Evolutionary conservation across 352 stramenopile species (phyloP).

Genomic region (Phytophthora tubulina): DNA sequence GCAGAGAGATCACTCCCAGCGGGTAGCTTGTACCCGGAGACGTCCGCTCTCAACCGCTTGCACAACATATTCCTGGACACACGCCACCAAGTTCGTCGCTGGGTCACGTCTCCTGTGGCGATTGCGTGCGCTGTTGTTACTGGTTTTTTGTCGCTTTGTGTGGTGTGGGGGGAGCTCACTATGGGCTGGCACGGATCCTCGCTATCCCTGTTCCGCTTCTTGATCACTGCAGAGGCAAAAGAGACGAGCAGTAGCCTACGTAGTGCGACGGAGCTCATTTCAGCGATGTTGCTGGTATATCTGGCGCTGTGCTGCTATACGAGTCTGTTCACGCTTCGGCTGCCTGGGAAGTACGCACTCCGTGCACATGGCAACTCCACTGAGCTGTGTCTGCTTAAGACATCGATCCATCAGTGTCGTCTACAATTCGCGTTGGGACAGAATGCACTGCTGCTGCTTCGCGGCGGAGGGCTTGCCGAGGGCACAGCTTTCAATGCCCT

Average conservation of each 20-base stretch:
- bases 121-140: constrained; percentile 41
- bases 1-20: constrained; percentile 38
- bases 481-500: constrained; percentile 68
- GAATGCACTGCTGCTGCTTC: constrained; percentile 71
- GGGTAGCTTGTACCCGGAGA: constrained; percentile 52
- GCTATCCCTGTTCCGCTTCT: constrained; percentile 42
- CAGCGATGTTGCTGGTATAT: constrained; percentile 63
- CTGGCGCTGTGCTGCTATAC: constrained; percentile 67
- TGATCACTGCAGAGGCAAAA: constrained; percentile 29
- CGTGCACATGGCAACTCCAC: constrained; percentile 66
- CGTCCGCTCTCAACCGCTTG: constrained; percentile 41
- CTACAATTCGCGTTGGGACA: constrained; percentile 78
- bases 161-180: constrained; percentile 76
- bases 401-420: constrained; percentile 68
- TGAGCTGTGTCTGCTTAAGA: constrained; percentile 68
- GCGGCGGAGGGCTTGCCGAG: constrained; percentile 49
- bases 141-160: constrained; percentile 50
- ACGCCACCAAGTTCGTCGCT: constrained; percentile 33
- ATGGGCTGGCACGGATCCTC: constrained; percentile 59
- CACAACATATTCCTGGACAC: constrained; percentile 35
- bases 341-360: constrained; percentile 60
- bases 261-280: constrained; percentile 50
- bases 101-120: constrained; percentile 43
- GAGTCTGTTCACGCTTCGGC: constrained; percentile 68
- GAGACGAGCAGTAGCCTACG: constrained; percentile 33